A percentile compares a stretch with the other conserved stretches of the same genome.
Evolutionary conservation across 176 grass and related monocot species (phyloP).

Genomic region (Hyparrhenia diplandra): DNA sequence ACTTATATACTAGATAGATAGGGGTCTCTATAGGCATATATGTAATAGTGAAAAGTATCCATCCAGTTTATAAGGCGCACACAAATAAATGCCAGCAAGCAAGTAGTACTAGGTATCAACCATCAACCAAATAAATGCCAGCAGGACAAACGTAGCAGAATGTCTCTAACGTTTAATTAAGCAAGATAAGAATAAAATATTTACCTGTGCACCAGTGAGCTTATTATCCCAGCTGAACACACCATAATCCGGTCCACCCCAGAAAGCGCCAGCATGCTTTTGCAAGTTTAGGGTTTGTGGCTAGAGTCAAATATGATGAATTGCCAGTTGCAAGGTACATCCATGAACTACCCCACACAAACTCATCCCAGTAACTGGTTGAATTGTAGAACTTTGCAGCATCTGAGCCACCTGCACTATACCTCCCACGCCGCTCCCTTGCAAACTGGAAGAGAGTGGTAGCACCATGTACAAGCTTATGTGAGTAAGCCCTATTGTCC

Average conservation of each 20-base stretch:
- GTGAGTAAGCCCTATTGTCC: conserved; percentile 86
- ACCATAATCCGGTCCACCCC: conserved; percentile 68
- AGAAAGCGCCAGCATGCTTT: conserved; percentile 76
- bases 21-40: neutral
- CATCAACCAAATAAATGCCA: conserved; percentile 25
- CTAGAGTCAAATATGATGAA: conserved; percentile 60
- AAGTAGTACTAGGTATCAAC: conserved; percentile 9
- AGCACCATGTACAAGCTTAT: conserved; percentile 89
- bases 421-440: conserved; percentile 52
- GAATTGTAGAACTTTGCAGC: conserved; percentile 84
- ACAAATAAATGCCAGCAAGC: neutral
- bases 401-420: conserved; percentile 52
- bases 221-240: conserved; percentile 99
- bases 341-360: conserved; percentile 88
- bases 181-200: neutral
- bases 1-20: neutral
- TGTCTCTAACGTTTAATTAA: conserved; percentile 7
- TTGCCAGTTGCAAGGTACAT: conserved; percentile 95
- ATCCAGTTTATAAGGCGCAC: neutral
- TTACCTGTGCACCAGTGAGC: conserved; percentile 86
- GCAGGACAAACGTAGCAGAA: neutral
- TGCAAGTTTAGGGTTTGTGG: conserved; percentile 61
- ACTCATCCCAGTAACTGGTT: conserved; percentile 87
- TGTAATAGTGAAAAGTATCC: neutral
- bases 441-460: conserved; percentile 81